Conservation (phyloP, 148 eudicot species). For the Chenopodium berlandieri region DNA sequence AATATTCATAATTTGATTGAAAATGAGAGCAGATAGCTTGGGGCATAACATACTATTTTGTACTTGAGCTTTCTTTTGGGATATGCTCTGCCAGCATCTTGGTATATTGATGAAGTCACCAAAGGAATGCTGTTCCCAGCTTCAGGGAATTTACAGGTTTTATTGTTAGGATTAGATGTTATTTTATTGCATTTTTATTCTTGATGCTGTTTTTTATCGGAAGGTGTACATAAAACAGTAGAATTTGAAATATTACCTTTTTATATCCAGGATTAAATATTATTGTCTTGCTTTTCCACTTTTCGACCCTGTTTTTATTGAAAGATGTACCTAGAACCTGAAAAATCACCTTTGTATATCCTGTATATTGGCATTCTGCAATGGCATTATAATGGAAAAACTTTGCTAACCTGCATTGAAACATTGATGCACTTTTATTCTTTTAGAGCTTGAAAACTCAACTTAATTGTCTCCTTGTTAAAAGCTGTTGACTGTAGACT, state of each 20-base stretch:
- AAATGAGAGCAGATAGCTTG: background rate
- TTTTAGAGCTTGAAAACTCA: background rate
- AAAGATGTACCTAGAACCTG: conserved; percentile 9
- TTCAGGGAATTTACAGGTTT: conserved; percentile 1
- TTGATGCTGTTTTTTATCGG: background rate
- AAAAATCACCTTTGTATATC: background rate
- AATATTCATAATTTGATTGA: background rate
- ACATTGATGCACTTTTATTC: background rate
- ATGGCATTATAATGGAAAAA: background rate
- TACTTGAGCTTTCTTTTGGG: background rate
- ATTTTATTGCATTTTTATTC: background rate
- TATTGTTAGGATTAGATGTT: background rate
- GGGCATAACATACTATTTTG: background rate
- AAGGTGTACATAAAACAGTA: conserved; percentile 2
- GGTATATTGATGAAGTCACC: background rate
- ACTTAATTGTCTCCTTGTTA: background rate
- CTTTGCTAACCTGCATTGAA: background rate
- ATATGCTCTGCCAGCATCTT: background rate
- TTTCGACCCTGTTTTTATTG: background rate
- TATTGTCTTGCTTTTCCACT: background rate
- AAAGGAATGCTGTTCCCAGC: background rate
- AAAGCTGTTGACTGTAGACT: background rate
- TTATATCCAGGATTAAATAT: conserved; percentile 3
- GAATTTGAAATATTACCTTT: background rate
- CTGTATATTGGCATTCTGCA: conserved; percentile 3